Base-by-base conservation (phyloP, 805 yeast genomes). In the Huiozyma sinensis region DNA sequence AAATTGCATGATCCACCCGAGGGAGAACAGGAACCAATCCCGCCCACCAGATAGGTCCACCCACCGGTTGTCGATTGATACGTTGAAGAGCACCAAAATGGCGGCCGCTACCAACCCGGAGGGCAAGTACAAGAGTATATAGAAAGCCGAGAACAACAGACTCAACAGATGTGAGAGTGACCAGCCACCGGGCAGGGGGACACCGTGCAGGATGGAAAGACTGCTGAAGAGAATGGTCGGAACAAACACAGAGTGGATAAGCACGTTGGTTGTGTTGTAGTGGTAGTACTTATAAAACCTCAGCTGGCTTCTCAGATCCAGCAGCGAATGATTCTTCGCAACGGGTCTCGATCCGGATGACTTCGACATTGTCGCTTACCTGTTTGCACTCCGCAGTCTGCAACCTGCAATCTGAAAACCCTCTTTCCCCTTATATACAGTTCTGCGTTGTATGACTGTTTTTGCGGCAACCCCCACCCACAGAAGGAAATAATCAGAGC, bases 1-100 rank as follows among this genome's bases (percentile, higher is more conserved):
- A 61, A 90, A 88, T 56, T 92, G 97, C 6, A 77, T 78, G 11
- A 78, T 55, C 97, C 98, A 90, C 7, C 83, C 67, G 1, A 66
- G 33, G 0, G 72, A 58, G 58, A 82, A 83, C 12, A 75, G 52
- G 1, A 44, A 52, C 44, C 38, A 34, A n/a, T 30, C 34, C 13
- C 24, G 27, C 12, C 34, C 34, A 11, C 29, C 24, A n/a, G 34
- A 39, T 17, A 34, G 12, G 27, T 10, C n/a, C 11, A 17, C 33
- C 17, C 12, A 9, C 24, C 6, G 36, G 28, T 29, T 40, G 36
- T 52, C 42, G 49, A 43, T 32, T 8, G 43, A 34, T 30, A 49
- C 38, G 30, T 55, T 59, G 27, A 58, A 42, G 35, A 62, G 57
- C 38, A 70, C 46, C 29, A 79, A 53, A 0, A 69, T 44, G 0